Evolutionary conservation across 1,284 basidiomycete species (phyloP).

Genomic region (Volvariella volvacea): DNA sequence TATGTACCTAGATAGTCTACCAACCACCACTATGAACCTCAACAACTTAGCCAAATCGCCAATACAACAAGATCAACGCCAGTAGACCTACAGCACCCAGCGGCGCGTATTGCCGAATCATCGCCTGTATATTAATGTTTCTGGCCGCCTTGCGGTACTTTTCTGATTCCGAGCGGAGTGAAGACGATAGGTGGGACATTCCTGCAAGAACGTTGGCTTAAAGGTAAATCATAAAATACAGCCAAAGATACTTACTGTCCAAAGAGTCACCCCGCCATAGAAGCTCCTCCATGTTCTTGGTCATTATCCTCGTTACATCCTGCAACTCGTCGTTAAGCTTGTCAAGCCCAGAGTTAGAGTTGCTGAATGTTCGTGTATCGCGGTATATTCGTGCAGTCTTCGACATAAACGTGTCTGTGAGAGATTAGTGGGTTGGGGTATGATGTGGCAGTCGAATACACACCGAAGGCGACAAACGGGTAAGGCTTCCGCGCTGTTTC

Average conservation of each 20-base stretch:
- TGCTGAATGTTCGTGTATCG: slow-evolving; percentile 84
- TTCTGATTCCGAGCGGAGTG: slow-evolving; percentile 94
- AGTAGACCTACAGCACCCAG: slow-evolving; percentile 76
- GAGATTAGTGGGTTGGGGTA: slow-evolving; percentile 6
- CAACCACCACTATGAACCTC: slow-evolving; percentile 1
- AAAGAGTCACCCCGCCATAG: slow-evolving; percentile 96
- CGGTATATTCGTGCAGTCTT: slow-evolving; percentile 94
- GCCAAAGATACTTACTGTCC: slow-evolving; percentile 58
- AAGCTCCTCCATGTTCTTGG: slow-evolving; percentile 99
- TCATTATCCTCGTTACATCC: slow-evolving; percentile 99
- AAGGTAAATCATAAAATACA: neutral
- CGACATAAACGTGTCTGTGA: slow-evolving; percentile 93
- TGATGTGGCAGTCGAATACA: slow-evolving; percentile 18
- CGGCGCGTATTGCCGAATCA: slow-evolving; percentile 95
- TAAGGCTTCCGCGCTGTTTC: slow-evolving; percentile 85
- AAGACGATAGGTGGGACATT: slow-evolving; percentile 98
- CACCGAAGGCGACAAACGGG: slow-evolving; percentile 94
- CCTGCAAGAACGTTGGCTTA: slow-evolving; percentile 37
- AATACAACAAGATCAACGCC: slow-evolving; percentile 85
- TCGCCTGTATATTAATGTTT: slow-evolving; percentile 91
- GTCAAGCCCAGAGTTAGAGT: slow-evolving; percentile 70
- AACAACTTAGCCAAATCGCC: slow-evolving; percentile 73
- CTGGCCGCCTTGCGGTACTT: slow-evolving; percentile 95
- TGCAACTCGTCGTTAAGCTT: slow-evolving; percentile 93
- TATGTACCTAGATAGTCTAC: slow-evolving; percentile 16